Base-by-base conservation (phyloP, 305 asterid genomes). In the Fraxinus baroniana region DNA sequence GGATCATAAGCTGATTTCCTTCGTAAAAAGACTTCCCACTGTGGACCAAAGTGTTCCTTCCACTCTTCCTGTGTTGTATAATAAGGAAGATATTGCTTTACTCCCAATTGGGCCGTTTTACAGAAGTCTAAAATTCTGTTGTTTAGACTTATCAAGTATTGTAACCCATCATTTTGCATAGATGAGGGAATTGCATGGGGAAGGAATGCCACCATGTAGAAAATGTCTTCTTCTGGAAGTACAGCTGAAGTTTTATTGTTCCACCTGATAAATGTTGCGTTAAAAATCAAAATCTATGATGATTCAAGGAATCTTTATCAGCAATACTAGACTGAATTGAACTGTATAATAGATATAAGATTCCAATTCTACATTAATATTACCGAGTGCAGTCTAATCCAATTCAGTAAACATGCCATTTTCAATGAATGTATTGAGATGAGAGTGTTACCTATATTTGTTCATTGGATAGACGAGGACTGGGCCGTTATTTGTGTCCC, bases 1-100 rank as follows among this genome's bases (percentile, higher is more conserved):
- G 99, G 98, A 86, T 95, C 99, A 75, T 94, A 95, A 2, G 86
- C 86, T 37, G 87, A 87, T 91, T 95, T 95, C 88, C 97, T 91
- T 87, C 87, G 93, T 70, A 80, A 89, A 39, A 94, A 93, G 39
- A 82, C 85, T 80, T 93, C 91, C 99, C 99, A 95, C 44, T 83
- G 81, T 60, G 83, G 86, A 83, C 99, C 98, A 82, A 88, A 95
- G 37, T 95, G 99, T 80, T 86, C 88, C 87, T 86, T 84, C 98
- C 98, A 94, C 44, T 94, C 92, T 78, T 93, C 95, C 72, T 89
- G 91, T 55, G 94, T 90, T 24, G 85, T 87, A 76, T 93, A 90
- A 78, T 91, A 87, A 24, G 97, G 94, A 70, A 95, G 86, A 87
- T 95, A 95, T 79, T 95, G 97, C 88, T 93, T 94, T 37, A 85